Conservation (phyloP, 352 stramenopile genomes). For the Phytophthora citricola region DNA sequence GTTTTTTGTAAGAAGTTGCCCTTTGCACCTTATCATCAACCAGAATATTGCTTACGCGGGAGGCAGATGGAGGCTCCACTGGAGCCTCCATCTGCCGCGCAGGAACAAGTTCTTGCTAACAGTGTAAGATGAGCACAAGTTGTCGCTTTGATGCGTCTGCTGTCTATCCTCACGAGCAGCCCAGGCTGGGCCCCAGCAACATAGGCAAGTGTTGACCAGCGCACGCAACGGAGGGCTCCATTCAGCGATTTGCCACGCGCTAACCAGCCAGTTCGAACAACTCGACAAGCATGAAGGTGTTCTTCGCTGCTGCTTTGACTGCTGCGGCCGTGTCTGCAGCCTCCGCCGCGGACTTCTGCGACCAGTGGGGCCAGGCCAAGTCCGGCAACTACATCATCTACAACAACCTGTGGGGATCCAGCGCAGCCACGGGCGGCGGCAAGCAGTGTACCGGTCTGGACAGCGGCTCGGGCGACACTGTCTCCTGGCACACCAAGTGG, state of each 20-base stretch:
- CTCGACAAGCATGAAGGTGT: slow-evolving; percentile 37
- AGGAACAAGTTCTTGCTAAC: slow-evolving; percentile 20
- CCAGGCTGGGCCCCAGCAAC: neutral
- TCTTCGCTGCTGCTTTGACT: slow-evolving; percentile 31
- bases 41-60: neutral
- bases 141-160: slow-evolving; percentile 1
- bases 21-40: neutral
- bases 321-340: slow-evolving; percentile 21
- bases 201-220: slow-evolving; percentile 27
- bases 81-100: slow-evolving; percentile 23
- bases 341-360: slow-evolving; percentile 35
- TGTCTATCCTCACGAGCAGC: slow-evolving; percentile 15
- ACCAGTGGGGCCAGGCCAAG: slow-evolving; percentile 45
- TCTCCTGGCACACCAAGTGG: slow-evolving; percentile 52
- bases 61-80: too few relatives aligned
- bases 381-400: slow-evolving; percentile 56
- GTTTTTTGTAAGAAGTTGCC: slow-evolving; percentile 1
- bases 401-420: slow-evolving; percentile 53
- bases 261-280: slow-evolving; percentile 17
- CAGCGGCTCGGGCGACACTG: slow-evolving; percentile 35
- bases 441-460: slow-evolving; percentile 53
- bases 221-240: slow-evolving; percentile 7
- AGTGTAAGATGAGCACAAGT: slow-evolving; percentile 20
- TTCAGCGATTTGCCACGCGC: slow-evolving; percentile 28
- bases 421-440: slow-evolving; percentile 23